Evolutionary conservation across 139 green algal species (phyloP).

Genomic region (Astrephomene gubernaculifera): DNA sequence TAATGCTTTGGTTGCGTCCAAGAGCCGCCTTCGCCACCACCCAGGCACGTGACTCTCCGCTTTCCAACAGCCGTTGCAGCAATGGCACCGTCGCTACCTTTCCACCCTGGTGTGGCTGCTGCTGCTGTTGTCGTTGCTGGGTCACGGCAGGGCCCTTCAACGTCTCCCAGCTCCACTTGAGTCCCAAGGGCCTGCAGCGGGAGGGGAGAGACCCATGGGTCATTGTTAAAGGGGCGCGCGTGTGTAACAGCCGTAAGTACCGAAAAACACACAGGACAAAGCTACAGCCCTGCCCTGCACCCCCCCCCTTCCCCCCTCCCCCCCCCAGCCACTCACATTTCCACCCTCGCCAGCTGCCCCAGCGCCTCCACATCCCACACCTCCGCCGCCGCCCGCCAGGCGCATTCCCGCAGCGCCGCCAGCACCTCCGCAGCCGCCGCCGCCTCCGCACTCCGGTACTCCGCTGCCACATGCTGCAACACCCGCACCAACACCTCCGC

Average conservation of each 20-base stretch:
- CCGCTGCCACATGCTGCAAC: background rate
- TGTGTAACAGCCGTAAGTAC: background rate
- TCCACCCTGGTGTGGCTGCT: background rate
- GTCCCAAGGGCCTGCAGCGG: slow-evolving; percentile 4
- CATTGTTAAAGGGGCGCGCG: background rate
- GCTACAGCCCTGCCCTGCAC: background rate
- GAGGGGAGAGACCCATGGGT: background rate
- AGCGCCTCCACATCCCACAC: background rate
- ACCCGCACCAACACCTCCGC: background rate
- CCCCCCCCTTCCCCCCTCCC: background rate
- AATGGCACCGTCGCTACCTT: background rate
- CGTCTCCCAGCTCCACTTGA: slow-evolving; percentile 27
- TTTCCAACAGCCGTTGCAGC: slow-evolving; percentile 13
- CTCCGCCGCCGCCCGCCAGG: slow-evolving; percentile 3
- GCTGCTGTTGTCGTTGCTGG: too few relatives aligned
- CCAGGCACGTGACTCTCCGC: background rate
- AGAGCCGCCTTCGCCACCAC: background rate
- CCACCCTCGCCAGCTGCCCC: background rate
- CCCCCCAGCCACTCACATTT: slow-evolving; percentile 5
- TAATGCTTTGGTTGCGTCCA: slow-evolving; percentile 8
- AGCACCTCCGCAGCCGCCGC: background rate
- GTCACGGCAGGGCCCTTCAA: too few relatives aligned
- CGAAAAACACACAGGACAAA: background rate
- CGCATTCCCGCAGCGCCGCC: background rate
- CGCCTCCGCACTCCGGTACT: background rate